Evolutionary conservation across 352 stramenopile genomes (phyloP).

Genomic region (Phytopythium montanum): DNA sequence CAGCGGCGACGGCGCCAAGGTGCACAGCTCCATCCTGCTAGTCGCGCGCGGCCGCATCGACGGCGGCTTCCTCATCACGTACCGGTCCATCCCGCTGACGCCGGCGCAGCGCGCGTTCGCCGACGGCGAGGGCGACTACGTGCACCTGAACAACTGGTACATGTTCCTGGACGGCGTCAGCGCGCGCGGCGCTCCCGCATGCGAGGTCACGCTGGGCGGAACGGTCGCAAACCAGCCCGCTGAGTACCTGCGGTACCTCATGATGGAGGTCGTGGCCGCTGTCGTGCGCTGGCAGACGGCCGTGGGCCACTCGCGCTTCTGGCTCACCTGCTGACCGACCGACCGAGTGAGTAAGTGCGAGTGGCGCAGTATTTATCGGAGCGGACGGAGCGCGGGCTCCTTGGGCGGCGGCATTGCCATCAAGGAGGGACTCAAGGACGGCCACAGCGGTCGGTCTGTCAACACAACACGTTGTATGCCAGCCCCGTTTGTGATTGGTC

Average conservation of each 20-base stretch:
- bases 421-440: too few relatives aligned
- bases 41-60: slow-evolving; percentile 62
- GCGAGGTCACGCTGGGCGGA: slow-evolving; percentile 66
- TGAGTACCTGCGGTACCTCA: slow-evolving; percentile 59
- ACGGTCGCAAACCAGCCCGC: slow-evolving; percentile 41
- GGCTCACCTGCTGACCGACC: slow-evolving; percentile 24
- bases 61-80: slow-evolving; percentile 60
- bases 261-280: slow-evolving; percentile 57
- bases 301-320: slow-evolving; percentile 48
- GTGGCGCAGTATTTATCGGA: slow-evolving; percentile 18
- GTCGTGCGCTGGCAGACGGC: slow-evolving; percentile 69
- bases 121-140: slow-evolving; percentile 44
- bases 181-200: slow-evolving; percentile 20
- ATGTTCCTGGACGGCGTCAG: slow-evolving; percentile 53
- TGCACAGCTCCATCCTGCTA: slow-evolving; percentile 51
- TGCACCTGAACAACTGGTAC: slow-evolving; percentile 74
- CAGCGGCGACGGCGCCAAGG: slow-evolving; percentile 20
- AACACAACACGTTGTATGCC: too few relatives aligned
- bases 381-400: not conserved
- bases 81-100: slow-evolving; percentile 57
- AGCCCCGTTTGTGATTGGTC: too few relatives aligned
- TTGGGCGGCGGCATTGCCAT: too few relatives aligned
- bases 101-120: slow-evolving; percentile 36
- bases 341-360: slow-evolving; percentile 64
- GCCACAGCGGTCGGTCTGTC: too few relatives aligned